phyloP scores from a whole-genome alignment of 495 filamentous ascomycete species.

The Hypoxylon rickii region DNA sequence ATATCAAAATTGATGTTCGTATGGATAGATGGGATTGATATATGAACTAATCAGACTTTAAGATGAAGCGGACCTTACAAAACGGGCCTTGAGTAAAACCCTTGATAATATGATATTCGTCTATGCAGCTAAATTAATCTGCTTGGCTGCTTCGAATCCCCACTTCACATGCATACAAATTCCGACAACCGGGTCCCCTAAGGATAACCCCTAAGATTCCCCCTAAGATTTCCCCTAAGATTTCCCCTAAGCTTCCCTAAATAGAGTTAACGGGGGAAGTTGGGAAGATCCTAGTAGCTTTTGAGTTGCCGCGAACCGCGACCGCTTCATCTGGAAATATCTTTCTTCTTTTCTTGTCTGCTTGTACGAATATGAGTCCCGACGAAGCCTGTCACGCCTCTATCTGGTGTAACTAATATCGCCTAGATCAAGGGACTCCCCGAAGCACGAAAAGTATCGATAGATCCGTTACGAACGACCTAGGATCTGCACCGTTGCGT shows the following conservation, averaged over 20 bases:
- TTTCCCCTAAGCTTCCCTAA: too few relatives aligned
- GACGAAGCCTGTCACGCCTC: not conserved
- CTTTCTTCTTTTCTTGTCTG: not conserved
- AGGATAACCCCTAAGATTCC: too few relatives aligned
- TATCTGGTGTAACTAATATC: not conserved
- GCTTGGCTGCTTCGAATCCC: not conserved
- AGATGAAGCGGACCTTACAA: too few relatives aligned
- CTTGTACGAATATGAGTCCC: slow-evolving; percentile 4
- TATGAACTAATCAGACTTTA: too few relatives aligned
- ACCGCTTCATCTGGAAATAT: slow-evolving; percentile 23
- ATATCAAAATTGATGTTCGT: not conserved
- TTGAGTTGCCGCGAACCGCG: slow-evolving; percentile 20
- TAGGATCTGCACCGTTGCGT: not conserved
- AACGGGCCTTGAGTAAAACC: too few relatives aligned
- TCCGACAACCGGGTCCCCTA: not conserved
- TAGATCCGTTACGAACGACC: not conserved
- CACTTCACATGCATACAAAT: slow-evolving; percentile 22
- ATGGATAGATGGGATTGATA: not conserved
- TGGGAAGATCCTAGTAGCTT: slow-evolving; percentile 19
- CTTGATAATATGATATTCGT: not conserved
- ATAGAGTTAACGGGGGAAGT: slow-evolving; percentile 10
- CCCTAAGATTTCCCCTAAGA: too few relatives aligned
- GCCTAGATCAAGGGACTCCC: not conserved
- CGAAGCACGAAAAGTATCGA: not conserved
- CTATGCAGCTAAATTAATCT: not conserved